Conservation (phyloP, 2,329 filamentous ascomycete species). For the Penicillium sp. region DNA sequence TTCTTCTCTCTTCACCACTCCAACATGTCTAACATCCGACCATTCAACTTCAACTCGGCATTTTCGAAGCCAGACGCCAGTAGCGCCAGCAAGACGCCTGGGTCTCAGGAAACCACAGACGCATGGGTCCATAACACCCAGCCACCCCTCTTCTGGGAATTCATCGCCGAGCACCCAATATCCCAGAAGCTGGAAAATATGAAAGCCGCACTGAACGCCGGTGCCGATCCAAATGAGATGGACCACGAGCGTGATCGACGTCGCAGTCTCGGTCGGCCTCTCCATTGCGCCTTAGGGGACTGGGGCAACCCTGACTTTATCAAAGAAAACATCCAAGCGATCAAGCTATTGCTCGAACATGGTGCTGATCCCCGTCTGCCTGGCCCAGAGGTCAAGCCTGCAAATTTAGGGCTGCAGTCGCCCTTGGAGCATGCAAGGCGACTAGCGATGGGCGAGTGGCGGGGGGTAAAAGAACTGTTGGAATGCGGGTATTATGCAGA, state of each 20-base stretch:
- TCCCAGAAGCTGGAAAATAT: neutral
- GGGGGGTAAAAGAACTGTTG: neutral
- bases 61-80: neutral
- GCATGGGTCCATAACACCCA: neutral
- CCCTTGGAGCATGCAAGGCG: neutral
- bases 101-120: neutral
- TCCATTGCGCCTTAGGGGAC: neutral
- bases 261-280: neutral
- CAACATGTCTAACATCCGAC: neutral
- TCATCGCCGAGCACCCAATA: neutral
- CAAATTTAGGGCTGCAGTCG: neutral
- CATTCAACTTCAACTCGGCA: neutral
- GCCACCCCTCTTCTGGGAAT: neutral
- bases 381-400: neutral
- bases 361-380: neutral
- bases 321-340: neutral
- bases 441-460: neutral
- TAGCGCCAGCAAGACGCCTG: neutral
- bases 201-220: neutral
- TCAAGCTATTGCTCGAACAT: neutral
- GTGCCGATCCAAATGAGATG: neutral
- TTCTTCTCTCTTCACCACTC: neutral
- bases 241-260: neutral
- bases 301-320: neutral
- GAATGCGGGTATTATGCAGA: neutral